phyloP scores from a whole-genome alignment of 1,284 basidiomycete genomes.

The Apiotrichum gracile region DNA sequence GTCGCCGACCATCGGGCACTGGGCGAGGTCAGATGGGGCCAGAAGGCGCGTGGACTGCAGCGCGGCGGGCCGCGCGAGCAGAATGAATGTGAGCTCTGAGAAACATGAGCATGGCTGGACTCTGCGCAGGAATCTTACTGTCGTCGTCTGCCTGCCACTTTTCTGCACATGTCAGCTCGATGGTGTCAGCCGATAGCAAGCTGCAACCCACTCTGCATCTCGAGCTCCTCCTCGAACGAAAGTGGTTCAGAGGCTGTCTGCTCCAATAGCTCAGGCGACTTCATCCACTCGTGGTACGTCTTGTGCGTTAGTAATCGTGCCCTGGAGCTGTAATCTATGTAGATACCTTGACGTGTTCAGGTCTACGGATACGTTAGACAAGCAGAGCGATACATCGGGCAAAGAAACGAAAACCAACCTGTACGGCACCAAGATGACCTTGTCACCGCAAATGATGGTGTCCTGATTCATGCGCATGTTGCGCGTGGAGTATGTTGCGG shows the following conservation, averaged over 20 bases:
- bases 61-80: conserved; percentile 54
- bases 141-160: conserved; percentile 85
- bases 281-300: conserved; percentile 92
- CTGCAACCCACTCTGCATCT: conserved; percentile 72
- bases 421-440: conserved; percentile 69
- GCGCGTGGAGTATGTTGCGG: too few relatives aligned
- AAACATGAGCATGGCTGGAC: not conserved
- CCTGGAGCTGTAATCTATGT: not conserved
- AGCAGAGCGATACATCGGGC: not conserved
- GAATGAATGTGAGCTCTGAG: conserved; percentile 82
- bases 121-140: conserved; percentile 55
- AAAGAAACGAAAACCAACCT: conserved; percentile 44
- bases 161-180: conserved; percentile 49
- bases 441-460: conserved; percentile 58
- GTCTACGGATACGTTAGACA: conserved; percentile 32
- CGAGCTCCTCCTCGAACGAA: conserved; percentile 74
- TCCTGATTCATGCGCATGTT: conserved; percentile 60
- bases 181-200: not conserved
- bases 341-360: conserved; percentile 59
- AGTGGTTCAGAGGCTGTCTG: conserved; percentile 84
- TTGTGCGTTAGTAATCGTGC: conserved; percentile 33
- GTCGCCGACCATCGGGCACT: conserved; percentile 17
- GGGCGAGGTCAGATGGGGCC: conserved; percentile 24
- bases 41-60: conserved; percentile 14
- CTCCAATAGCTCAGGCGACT: conserved; percentile 63